These are phyloP conservation scores for Guadua angustifolia DNA, from an alignment of 176 grass and related monocot genomes.

Conservation along the genomic window DNA sequence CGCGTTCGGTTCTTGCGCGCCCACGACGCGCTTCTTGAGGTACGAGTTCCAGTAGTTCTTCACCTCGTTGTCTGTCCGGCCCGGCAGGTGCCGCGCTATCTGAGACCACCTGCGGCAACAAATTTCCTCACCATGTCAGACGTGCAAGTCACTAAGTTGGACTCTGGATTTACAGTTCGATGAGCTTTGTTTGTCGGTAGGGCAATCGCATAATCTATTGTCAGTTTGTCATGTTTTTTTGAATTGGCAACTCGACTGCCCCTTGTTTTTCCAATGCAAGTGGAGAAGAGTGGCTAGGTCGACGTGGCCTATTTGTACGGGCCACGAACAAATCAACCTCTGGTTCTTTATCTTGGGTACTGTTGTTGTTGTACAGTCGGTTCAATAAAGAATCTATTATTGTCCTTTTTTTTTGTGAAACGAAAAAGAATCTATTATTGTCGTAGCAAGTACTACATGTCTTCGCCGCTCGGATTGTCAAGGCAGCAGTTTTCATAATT, in stretches of 20 bases:
- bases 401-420: too few relatives aligned
- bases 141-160: not conserved
- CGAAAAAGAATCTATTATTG: slow-evolving; percentile 1
- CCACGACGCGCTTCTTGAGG: slow-evolving; percentile 83
- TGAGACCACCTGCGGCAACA: slow-evolving; percentile 74
- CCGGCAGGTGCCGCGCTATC: slow-evolving; percentile 85
- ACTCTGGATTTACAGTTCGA: not conserved
- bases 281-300: not conserved
- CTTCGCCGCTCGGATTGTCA: slow-evolving; percentile 6
- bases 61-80: slow-evolving; percentile 95
- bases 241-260: not conserved
- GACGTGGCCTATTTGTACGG: slow-evolving; percentile 8
- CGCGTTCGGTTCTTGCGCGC: slow-evolving; percentile 30
- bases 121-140: slow-evolving; percentile 12
- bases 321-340: not conserved
- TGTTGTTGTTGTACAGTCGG: not conserved
- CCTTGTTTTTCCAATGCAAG: not conserved
- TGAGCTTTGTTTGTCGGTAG: not conserved
- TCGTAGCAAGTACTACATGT: not conserved
- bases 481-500: slow-evolving; percentile 29
- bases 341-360: not conserved
- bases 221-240: slow-evolving; percentile 3
- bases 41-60: slow-evolving; percentile 99
- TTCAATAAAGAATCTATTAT: not conserved
- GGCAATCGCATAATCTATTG: not conserved